phyloP scores from a whole-genome alignment of 208 protist species.

The Baffinella frigidus region DNA sequence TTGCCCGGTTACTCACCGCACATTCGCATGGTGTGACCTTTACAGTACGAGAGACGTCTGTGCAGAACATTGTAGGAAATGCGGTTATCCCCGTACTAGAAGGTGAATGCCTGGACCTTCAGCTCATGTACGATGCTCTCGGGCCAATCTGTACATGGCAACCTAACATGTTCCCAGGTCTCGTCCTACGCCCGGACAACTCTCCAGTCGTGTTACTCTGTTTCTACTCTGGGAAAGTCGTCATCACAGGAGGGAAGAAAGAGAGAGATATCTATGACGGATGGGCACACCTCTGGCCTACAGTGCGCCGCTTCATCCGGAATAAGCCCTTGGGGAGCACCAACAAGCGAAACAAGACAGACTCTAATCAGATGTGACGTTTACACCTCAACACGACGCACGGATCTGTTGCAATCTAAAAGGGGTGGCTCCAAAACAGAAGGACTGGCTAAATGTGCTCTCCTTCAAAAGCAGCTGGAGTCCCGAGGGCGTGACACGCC shows the following conservation, averaged over 20 bases:
- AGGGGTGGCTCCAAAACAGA: too few species aligned
- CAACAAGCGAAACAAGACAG: too few species aligned
- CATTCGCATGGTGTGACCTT: neutral
- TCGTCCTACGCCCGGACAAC: neutral
- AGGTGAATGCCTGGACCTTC: neutral
- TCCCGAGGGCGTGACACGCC: too few species aligned
- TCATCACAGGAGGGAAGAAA: slow-evolving; percentile 3
- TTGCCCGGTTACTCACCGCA: neutral
- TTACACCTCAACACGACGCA: too few species aligned
- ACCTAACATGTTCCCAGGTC: neutral
- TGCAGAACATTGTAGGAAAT: slow-evolving; percentile 19
- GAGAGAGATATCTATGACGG: neutral
- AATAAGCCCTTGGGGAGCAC: too few species aligned
- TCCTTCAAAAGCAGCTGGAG: too few species aligned
- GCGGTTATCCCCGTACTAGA: neutral
- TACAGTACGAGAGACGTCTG: neutral
- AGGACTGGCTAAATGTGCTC: too few species aligned
- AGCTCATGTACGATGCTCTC: neutral
- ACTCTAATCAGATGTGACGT: too few species aligned
- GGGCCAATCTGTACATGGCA: neutral
- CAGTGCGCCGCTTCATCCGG: too few species aligned
- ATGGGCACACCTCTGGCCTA: slow-evolving; percentile 1
- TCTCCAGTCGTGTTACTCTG: slow-evolving; percentile 8
- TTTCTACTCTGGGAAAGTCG: neutral
- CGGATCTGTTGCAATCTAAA: too few species aligned